These are phyloP conservation scores for Stachybotrys chartarum DNA, from an alignment of 2,329 filamentous ascomycete genomes.

Conservation along the genomic window DNA sequence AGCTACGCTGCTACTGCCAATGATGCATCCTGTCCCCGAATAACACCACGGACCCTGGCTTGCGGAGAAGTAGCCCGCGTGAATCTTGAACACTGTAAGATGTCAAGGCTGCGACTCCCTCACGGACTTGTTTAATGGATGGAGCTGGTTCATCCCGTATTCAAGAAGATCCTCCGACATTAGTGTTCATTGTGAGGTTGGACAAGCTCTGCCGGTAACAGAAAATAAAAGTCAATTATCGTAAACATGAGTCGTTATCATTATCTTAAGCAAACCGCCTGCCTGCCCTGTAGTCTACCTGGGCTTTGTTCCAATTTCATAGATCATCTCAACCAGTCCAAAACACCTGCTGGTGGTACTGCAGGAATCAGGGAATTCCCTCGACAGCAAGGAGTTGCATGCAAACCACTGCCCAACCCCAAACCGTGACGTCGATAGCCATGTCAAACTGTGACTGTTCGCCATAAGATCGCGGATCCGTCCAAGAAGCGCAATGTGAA, in stretches of 20 bases:
- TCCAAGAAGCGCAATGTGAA: background rate
- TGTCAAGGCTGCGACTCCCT: no score
- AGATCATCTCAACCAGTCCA: no score
- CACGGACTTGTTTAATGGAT: no score
- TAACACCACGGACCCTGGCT: no score
- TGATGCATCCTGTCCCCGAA: no score
- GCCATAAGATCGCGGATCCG: background rate
- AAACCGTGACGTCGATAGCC: background rate
- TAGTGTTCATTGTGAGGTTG: background rate
- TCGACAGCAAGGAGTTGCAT: background rate
- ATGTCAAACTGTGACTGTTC: background rate
- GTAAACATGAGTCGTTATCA: background rate
- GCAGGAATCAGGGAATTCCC: no score
- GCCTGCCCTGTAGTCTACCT: background rate
- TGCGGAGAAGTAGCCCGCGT: no score
- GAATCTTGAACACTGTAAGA: no score
- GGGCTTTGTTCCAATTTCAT: background rate
- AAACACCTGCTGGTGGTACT: no score
- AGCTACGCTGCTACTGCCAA: no score
- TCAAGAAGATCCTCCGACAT: no score
- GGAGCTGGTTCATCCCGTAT: no score
- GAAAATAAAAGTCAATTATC: background rate
- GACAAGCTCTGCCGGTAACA: background rate
- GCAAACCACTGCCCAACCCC: background rate
- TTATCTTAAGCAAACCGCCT: background rate